phyloP scores from a whole-genome alignment of 345 rosid species.

The Tarenaya hassleriana region DNA sequence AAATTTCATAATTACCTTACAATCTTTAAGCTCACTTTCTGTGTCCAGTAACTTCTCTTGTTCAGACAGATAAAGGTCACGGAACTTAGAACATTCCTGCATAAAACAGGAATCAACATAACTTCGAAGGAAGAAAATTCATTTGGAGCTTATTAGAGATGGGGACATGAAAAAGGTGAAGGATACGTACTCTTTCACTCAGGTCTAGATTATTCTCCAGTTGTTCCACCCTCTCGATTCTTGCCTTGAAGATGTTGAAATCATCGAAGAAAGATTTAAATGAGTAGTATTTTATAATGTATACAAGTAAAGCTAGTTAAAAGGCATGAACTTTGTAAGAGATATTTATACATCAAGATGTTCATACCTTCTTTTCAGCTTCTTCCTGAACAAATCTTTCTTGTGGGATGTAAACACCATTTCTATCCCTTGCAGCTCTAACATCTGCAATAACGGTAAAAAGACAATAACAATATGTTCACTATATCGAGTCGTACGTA shows the following conservation, averaged over 20 bases:
- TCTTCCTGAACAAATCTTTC: constrained; percentile 80
- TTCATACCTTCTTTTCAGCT: constrained; percentile 81
- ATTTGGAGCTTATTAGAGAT: constrained; percentile 3
- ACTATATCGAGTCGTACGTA: neutral
- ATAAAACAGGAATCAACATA: constrained; percentile 19
- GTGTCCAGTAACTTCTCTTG: constrained; percentile 60
- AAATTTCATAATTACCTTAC: constrained; percentile 56
- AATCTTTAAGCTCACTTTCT: constrained; percentile 56
- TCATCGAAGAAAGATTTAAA: no score
- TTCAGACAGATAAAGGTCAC: constrained; percentile 57
- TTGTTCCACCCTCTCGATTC: constrained; percentile 70
- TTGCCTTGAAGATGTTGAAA: constrained; percentile 60
- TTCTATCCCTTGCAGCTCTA: constrained; percentile 87
- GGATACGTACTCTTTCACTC: constrained; percentile 47
- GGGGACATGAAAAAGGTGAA: constrained; percentile 13
- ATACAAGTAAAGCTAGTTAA: no score
- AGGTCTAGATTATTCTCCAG: constrained; percentile 55
- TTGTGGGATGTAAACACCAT: constrained; percentile 81
- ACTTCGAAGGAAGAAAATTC: constrained; percentile 1
- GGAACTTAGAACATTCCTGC: constrained; percentile 64
- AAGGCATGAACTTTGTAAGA: neutral
- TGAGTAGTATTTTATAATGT: neutral
- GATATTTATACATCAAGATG: neutral
- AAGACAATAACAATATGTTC: constrained; percentile 1
- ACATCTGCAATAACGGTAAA: constrained; percentile 48